These are phyloP conservation scores for Rhododendron henanense DNA, from an alignment of 148 eudicot genomes.

Conservation along the genomic window DNA sequence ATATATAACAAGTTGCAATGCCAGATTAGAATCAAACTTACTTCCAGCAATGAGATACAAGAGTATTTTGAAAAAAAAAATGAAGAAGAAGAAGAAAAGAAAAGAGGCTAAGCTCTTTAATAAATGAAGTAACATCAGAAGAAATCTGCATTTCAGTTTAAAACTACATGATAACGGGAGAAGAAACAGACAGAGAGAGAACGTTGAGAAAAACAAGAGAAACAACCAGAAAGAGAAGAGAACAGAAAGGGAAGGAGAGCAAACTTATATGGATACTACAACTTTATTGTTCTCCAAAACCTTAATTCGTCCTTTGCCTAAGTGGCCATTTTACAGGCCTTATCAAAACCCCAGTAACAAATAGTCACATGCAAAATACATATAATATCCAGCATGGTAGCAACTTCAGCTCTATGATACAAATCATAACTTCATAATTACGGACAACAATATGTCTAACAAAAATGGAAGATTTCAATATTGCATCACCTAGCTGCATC, in stretches of 20 bases:
- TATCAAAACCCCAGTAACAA: not conserved
- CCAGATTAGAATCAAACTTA: not conserved
- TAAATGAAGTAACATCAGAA: conserved; percentile 5
- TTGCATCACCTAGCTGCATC: not conserved
- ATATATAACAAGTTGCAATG: conserved; percentile 13
- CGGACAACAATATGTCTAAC: not conserved
- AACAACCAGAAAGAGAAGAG: not conserved
- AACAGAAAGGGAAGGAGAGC: not conserved
- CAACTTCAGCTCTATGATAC: not conserved
- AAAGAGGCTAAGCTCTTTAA: not conserved
- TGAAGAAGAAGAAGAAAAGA: not conserved
- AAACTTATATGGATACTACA: not conserved
- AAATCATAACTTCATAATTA: not conserved
- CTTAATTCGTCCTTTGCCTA: not conserved
- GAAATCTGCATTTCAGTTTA: not conserved
- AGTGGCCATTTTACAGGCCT: not conserved
- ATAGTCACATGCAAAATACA: not conserved
- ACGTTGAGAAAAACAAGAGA: not conserved
- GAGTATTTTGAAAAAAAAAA: not conserved
- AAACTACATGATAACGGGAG: not conserved
- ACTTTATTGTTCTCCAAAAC: not conserved
- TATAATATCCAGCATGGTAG: not conserved
- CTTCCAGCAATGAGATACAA: not conserved
- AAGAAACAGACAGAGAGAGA: not conserved
- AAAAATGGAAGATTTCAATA: not conserved